These are phyloP conservation scores for Melaleuca alternifolia DNA, from an alignment of 345 rosid species.

Conservation along the genomic window DNA sequence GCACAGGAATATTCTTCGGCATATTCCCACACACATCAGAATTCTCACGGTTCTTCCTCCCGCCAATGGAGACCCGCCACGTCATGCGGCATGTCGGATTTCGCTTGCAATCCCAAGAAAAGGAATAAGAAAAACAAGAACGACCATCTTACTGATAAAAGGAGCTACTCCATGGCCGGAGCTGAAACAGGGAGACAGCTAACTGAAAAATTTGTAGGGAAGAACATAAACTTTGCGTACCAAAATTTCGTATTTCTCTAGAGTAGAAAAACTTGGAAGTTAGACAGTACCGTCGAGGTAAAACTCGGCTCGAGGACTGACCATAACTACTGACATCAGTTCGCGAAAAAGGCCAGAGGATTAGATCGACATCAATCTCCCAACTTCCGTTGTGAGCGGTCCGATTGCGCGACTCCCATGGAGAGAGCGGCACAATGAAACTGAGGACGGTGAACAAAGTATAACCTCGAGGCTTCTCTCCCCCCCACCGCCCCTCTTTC, in stretches of 20 bases:
- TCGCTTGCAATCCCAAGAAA: neutral
- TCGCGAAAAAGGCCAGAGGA: neutral
- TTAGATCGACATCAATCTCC: neutral
- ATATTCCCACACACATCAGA: neutral
- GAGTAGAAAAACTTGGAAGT: neutral
- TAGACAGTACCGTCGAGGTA: neutral
- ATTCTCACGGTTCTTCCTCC: neutral
- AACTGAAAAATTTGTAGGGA: neutral
- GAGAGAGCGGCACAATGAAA: neutral
- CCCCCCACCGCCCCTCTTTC: neutral
- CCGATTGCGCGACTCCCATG: neutral
- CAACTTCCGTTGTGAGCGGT: neutral
- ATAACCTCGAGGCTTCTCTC: neutral
- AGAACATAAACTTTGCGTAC: neutral
- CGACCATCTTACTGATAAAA: neutral
- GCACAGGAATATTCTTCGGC: neutral
- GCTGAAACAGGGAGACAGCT: neutral
- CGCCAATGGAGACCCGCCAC: neutral
- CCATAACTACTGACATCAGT: neutral
- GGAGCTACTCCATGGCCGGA: neutral
- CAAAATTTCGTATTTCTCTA: neutral
- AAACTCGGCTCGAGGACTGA: neutral
- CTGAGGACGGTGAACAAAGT: neutral
- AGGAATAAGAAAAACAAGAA: neutral
- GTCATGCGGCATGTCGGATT: neutral